Conservation (phyloP, 441 rosid species). For the Flueggea neowawraea region DNA sequence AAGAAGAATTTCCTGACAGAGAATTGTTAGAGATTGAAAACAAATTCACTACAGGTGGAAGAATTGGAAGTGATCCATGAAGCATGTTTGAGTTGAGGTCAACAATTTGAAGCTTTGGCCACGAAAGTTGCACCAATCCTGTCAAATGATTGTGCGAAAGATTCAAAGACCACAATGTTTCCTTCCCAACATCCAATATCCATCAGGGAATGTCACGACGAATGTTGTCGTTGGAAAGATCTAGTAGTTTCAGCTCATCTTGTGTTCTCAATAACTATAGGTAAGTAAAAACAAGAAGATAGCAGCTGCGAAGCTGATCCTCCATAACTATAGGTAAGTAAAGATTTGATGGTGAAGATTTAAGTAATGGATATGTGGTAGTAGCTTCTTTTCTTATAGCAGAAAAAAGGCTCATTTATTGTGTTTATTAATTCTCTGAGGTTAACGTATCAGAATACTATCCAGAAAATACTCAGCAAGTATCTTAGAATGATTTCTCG, state of each 20-base stretch:
- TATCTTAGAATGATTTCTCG: too few species aligned
- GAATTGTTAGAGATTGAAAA: neutral
- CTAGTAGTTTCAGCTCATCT: neutral
- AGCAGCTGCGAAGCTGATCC: too few species aligned
- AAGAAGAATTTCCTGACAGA: neutral
- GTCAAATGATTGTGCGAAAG: slow-evolving; percentile 8
- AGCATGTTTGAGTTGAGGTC: neutral
- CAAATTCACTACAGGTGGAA: neutral
- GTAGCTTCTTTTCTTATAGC: too few species aligned
- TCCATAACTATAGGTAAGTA: too few species aligned
- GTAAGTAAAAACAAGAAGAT: too few species aligned
- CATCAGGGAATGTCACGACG: neutral
- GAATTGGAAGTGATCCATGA: neutral
- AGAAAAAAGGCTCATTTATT: too few species aligned
- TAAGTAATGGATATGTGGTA: too few species aligned
- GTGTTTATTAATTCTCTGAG: too few species aligned
- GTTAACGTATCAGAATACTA: too few species aligned
- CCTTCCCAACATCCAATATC: neutral
- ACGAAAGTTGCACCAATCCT: neutral
- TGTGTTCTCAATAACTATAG: too few species aligned
- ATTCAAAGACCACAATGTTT: neutral
- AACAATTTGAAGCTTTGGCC: neutral
- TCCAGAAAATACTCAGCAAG: too few species aligned
- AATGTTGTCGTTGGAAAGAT: neutral
- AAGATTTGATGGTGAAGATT: too few species aligned